These are phyloP conservation scores for Monosporozyma aquatica DNA, from an alignment of 805 yeast species.

Conservation along the genomic window DNA sequence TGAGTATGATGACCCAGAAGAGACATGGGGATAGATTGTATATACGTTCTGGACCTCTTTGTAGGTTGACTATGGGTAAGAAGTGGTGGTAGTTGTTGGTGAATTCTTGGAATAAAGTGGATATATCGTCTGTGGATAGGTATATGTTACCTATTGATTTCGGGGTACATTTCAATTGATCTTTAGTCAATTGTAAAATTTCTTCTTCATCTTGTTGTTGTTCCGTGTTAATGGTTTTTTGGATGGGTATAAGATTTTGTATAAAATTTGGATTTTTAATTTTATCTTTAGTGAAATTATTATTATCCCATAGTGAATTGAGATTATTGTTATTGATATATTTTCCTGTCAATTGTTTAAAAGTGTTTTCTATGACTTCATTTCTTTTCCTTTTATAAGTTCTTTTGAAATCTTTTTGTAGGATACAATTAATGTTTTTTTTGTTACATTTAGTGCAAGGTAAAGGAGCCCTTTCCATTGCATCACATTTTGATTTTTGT, in stretches of 20 bases:
- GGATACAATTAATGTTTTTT: constrained; percentile 57
- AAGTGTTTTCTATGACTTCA: constrained; percentile 75
- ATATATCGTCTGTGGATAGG: constrained; percentile 51
- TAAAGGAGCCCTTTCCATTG: constrained; percentile 60
- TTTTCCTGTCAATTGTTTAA: constrained; percentile 54
- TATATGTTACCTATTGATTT: constrained; percentile 64
- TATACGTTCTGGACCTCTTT: constrained; percentile 72
- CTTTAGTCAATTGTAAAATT: constrained; percentile 25
- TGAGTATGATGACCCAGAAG: constrained; percentile 88
- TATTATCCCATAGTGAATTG: constrained; percentile 18
- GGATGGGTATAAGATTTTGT: background rate
- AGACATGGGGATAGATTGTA: constrained; percentile 76
- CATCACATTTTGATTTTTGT: constrained; percentile 88
- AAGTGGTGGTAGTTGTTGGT: constrained; percentile 73
- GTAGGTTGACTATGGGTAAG: constrained; percentile 78
- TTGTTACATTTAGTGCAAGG: constrained; percentile 79
- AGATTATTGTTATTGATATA: constrained; percentile 23
- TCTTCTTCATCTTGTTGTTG: too few relatives aligned
- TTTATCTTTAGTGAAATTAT: constrained; percentile 26
- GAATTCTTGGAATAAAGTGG: constrained; percentile 56
- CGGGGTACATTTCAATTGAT: constrained; percentile 46
- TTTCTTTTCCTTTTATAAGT: constrained; percentile 81
- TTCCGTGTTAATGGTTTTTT: too few relatives aligned
- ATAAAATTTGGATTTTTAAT: constrained; percentile 9
- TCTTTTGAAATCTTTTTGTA: constrained; percentile 77